Base-by-base conservation (phyloP, 2,329 filamentous ascomycete genomes). In the Arthrobotrys musiformis region DNA sequence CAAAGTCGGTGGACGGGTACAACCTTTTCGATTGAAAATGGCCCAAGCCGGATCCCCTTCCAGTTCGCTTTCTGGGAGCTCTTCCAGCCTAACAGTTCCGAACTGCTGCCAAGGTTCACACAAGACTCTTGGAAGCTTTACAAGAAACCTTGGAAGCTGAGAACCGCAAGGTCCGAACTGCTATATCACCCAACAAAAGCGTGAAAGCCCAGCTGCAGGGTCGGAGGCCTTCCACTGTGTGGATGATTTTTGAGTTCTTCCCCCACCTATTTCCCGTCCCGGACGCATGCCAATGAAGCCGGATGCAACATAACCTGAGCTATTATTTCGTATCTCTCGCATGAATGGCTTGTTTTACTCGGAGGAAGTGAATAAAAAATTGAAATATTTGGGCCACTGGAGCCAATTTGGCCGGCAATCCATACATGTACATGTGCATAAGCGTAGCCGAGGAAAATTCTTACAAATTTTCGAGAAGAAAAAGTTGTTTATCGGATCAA, bases 271-370 rank as follows among this genome's bases (percentile, higher is more conserved):
- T 24, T 40, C 54, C 54, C 54, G 54, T 40, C 33, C 54, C n/a
- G 40, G 33, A 40, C 26, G 54, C 54, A 58, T 33, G 54, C 54
- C 33, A 58, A 40, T 40, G 54, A 37, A 22, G 9, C 54, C 54
- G 15, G n/a, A 58, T 58, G 54, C 33, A 58, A 58, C 54, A 58
- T 58, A 26, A 40, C 33, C 11, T 58, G 54, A 58, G 54, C 33
- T 40, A 58, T 58, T 58, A 58, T 58, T 58, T 40, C 33, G 24
- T 26, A 13, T 40, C 30, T 11, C 13, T 24, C 33, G 54, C 33
- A 58, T 58, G 54, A 40, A 58, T 40, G 50, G 33, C 17, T 26
- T 15, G 54, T 7, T 58, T 58, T n/a, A 0, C 24, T 58, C 11
- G 15, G 8, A 11, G 19, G 4, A 40, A 58, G 17, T 11, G 9